Percentiles rank a stretch among this genome's conserved stretches.
These are phyloP conservation scores for Multifurca ochricompacta DNA, from an alignment of 768 basidiomycete species.

Conservation along the genomic window DNA sequence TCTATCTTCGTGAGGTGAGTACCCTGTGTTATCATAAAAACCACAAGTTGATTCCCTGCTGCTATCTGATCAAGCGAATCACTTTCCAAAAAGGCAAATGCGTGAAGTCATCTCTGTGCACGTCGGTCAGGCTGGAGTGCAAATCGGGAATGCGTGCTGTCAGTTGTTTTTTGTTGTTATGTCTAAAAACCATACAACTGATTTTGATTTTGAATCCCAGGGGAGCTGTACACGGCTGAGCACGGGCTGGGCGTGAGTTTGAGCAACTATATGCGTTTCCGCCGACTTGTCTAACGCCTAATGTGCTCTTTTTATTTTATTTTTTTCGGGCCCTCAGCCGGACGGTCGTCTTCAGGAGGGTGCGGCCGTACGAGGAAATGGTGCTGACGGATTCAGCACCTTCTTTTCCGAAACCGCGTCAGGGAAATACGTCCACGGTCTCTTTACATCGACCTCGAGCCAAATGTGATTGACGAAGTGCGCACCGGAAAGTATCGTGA, in stretches of 20 bases:
- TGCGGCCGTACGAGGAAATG: conserved; percentile 50
- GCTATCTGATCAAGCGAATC: conserved; percentile 1
- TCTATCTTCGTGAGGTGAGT: too few relatives aligned
- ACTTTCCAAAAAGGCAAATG: conserved; percentile 40
- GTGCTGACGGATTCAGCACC: conserved; percentile 93
- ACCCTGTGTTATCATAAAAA: background rate
- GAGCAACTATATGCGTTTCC: conserved; percentile 21
- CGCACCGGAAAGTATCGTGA: conserved; percentile 91
- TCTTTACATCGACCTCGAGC: conserved; percentile 95
- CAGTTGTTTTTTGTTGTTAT: conserved; percentile 34
- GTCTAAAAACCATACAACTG: too few relatives aligned
- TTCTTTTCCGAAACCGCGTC: conserved; percentile 98
- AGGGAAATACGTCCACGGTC: conserved; percentile 98
- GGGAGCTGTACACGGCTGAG: conserved; percentile 98
- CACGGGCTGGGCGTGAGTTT: conserved; percentile 87
- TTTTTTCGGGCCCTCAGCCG: conserved; percentile 57
- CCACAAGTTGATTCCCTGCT: background rate
- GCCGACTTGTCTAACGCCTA: conserved; percentile 11
- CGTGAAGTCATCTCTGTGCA: conserved; percentile 97
- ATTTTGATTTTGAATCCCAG: too few relatives aligned
- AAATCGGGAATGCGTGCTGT: conserved; percentile 99
- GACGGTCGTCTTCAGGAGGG: conserved; percentile 85
- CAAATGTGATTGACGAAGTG: conserved; percentile 97
- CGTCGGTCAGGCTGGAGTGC: conserved; percentile 98
- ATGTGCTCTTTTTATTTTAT: conserved; percentile 1